phyloP scores from a whole-genome alignment of 2,329 filamentous ascomycete genomes.

The Penicillium brasilianum region DNA sequence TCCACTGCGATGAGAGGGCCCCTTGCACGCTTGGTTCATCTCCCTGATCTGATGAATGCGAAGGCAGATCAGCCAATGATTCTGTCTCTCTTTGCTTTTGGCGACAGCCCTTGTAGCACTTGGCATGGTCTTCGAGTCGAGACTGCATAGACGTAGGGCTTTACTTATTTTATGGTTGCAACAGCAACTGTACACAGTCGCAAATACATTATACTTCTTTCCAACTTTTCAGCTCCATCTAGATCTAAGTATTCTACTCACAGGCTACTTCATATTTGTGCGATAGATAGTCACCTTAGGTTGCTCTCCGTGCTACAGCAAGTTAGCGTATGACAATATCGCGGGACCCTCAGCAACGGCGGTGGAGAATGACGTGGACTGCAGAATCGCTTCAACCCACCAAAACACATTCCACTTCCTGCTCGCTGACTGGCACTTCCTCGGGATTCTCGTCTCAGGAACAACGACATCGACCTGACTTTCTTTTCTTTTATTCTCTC shows the following conservation, averaged over 20 bases:
- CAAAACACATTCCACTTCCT: constrained; percentile 6
- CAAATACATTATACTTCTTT: not conserved
- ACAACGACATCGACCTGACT: too few relatives aligned
- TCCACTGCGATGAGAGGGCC: constrained; percentile 40
- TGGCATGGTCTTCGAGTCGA: constrained; percentile 9
- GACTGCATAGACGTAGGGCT: constrained; percentile 9
- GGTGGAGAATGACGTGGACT: constrained; percentile 42
- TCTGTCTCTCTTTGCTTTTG: constrained; percentile 4
- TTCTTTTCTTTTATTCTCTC: not conserved
- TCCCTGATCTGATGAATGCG: not conserved
- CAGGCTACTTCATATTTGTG: too few relatives aligned
- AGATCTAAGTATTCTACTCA: too few relatives aligned
- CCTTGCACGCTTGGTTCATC: not conserved
- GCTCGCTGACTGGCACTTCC: not conserved
- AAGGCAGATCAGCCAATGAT: not conserved
- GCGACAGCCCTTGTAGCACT: constrained; percentile 1
- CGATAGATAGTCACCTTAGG: too few relatives aligned
- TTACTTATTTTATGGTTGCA: constrained; percentile 10
- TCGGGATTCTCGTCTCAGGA: not conserved
- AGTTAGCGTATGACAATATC: constrained; percentile 4
- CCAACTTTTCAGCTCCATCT: not conserved
- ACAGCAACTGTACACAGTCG: constrained; percentile 7
- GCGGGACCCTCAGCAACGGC: not conserved
- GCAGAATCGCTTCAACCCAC: constrained; percentile 13
- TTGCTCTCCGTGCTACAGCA: not conserved